Evolutionary conservation across 2,329 filamentous ascomycete species (phyloP).

Genomic region (Fonsecaea monophora): DNA sequence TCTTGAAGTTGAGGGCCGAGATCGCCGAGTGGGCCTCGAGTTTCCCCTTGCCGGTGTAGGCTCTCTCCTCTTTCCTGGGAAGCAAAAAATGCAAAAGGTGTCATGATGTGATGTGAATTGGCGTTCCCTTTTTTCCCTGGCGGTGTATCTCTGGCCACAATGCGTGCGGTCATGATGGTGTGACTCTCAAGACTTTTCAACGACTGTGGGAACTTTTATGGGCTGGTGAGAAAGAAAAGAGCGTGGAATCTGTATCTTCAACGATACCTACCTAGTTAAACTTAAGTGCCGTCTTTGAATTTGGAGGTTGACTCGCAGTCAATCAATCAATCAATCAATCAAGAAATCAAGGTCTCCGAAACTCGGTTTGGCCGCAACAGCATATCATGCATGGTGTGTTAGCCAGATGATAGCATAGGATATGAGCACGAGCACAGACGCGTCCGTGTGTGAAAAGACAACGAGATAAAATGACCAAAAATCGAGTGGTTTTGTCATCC

Average conservation of each 20-base stretch:
- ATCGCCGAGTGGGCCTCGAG: slow-evolving; percentile 83
- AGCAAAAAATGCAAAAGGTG: neutral
- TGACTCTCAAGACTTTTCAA: slow-evolving; percentile 21
- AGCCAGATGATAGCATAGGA: too few relatives aligned
- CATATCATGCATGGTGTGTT: too few relatives aligned
- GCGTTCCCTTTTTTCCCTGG: slow-evolving; percentile 18
- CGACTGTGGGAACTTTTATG: slow-evolving; percentile 19
- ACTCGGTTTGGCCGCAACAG: too few relatives aligned
- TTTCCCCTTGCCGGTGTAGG: slow-evolving; percentile 87
- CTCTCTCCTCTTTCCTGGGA: neutral
- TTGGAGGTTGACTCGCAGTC: too few relatives aligned
- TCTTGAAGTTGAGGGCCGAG: slow-evolving; percentile 86
- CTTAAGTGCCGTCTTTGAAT: neutral
- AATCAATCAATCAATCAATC: too few relatives aligned
- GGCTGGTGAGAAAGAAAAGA: slow-evolving; percentile 8
- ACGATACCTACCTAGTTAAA: slow-evolving; percentile 22
- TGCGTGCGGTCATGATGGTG: neutral
- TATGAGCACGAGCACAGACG: too few relatives aligned
- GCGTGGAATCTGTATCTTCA: slow-evolving; percentile 29
- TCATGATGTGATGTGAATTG: slow-evolving; percentile 17
- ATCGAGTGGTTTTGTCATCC: too few relatives aligned
- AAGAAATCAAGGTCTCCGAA: too few relatives aligned
- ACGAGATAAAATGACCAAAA: too few relatives aligned
- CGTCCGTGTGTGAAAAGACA: too few relatives aligned
- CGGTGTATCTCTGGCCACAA: neutral